Evolutionary conservation across 2,329 filamentous ascomycete genomes (phyloP), one percentile per base, ranked within the genome.

Genomic region (Alternaria triticina): DNA sequence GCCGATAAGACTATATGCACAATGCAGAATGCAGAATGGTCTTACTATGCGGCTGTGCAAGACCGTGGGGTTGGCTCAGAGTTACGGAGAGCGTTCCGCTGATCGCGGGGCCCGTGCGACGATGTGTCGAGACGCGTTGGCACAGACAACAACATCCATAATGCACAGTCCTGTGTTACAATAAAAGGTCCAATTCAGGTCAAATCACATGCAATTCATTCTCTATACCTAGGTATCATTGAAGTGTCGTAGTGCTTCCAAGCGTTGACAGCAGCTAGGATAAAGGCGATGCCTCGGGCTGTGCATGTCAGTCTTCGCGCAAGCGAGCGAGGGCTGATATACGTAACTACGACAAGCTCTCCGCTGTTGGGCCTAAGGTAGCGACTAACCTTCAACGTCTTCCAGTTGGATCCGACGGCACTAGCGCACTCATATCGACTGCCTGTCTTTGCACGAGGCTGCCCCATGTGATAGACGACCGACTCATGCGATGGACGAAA

Each of bases 31-130:
- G 28, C 15, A 36, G 44, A 9, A 23, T 36, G 23, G 47, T 22
- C 27, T 13, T 5, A 40, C 20, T 52, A 40, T 12, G 30, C 25
- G 47, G 9, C 27, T 40, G 28, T 54, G 58, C 20, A 49, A 50
- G 44, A 20, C n/a, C 51, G 59, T 57, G 52, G 59, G 58, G 58
- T 50, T 40, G 36, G 36, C 36, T 25, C 25, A 43, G 25, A 22
- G 23, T 27, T 23, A 45, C 52, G 45, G 51, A 60, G 43, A 30
- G 43, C 28, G n/a, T 20, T 56, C 22, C 54, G 49, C 20, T 33
- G 28, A 45, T 50, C 49, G 49, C 30, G 9, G 20, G 23, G 36
- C 12, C 54, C 40, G 25, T 45, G 36, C 33, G 36, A 25, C 17
- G 23, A 44, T 23, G n/a, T 25, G 6, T 12, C 7, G 10, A 51